Evolutionary conservation across 2,329 filamentous ascomycete genomes (phyloP), one percentile per base, ranked within the genome.

Genomic region (Penicillium sp.): DNA sequence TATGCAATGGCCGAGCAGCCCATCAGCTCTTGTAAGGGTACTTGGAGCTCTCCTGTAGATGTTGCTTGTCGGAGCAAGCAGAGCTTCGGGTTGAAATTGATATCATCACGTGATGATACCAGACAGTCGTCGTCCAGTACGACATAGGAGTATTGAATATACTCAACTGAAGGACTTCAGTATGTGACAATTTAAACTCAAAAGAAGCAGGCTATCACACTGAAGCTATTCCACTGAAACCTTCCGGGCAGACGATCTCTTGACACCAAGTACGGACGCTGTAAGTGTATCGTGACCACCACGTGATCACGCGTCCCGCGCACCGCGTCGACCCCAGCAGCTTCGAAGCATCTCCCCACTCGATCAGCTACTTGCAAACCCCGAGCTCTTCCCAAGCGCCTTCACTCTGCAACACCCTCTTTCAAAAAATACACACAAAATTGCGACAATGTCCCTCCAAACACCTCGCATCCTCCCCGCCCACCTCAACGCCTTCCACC

Each of bases 381-480:
- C 36, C 33, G 6, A 46, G n/a, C 36, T 18, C 11, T n/a, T 19
- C 5, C 19, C 24, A 37, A 27, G 3, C 19, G 11, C n/a, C 36
- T 24, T 31, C 18, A 2, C 13, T 19, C 10, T 19, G 1, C 9
- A 2, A n/a, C n/a, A 11, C 5, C 10, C 10, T 3, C 31, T n/a
- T 10, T 4, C 10, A 7, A 11, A 37, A 7, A 11, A 37, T 18
- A 16, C n/a, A 46, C 18, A 43, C 3, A n/a, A 14, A 55, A 27
- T 22, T 18, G 22, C n/a, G 37, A 79, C 59, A 64, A 94, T 94
- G 90, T 83, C 82, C 46, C 83, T 93, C 71, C 80, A 88, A 69
- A 87, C 92, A 50, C 94, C 95, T 33, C 92, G 95, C 75, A 87
- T 97, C 74, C 91, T 90, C 50, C 89, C 90, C 54, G 79, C 83